A percentile compares a stretch with the other conserved stretches of the same genome.
phyloP scores from a whole-genome alignment of 495 filamentous ascomycete genomes.

The Gamarada debralockiae region DNA sequence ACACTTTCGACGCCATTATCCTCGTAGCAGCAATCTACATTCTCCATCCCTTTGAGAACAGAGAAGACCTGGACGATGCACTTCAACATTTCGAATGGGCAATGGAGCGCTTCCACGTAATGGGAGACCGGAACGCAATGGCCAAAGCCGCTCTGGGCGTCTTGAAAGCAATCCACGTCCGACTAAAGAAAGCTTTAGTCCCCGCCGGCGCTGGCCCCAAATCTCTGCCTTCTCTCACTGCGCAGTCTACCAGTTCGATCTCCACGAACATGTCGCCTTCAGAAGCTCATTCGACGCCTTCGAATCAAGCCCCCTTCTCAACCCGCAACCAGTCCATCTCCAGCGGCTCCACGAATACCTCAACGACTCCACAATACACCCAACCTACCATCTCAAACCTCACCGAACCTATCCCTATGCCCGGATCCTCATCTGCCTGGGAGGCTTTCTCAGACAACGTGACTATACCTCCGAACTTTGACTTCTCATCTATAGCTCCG shows the following conservation, averaged over 20 bases:
- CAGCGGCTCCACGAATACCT: background rate
- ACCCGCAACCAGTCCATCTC: background rate
- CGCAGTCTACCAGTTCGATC: background rate
- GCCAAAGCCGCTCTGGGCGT: constrained; percentile 51
- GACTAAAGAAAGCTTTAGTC: constrained; percentile 40
- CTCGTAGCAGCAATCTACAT: constrained; percentile 57
- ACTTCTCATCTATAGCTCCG: constrained; percentile 45
- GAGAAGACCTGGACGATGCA: constrained; percentile 35
- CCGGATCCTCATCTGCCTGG: background rate
- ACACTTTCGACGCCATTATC: constrained; percentile 60
- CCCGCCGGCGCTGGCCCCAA: background rate
- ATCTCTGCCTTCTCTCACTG: background rate
- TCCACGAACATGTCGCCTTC: background rate
- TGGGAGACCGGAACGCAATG: constrained; percentile 44
- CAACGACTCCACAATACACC: constrained; percentile 12
- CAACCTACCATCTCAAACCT: constrained; percentile 17
- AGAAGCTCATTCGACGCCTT: background rate
- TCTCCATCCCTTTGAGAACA: constrained; percentile 45
- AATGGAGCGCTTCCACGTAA: constrained; percentile 46
- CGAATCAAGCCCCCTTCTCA: background rate
- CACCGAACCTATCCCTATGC: constrained; percentile 7
- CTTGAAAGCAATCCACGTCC: constrained; percentile 39
- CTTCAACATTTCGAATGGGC: constrained; percentile 50
- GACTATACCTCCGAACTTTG: constrained; percentile 30
- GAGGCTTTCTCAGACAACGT: constrained; percentile 7